Percentiles rank a stretch among this genome's conserved stretches.
These are phyloP conservation scores for Wickerhamiella dianesei DNA, from an alignment of 805 yeast species.

Conservation along the genomic window DNA sequence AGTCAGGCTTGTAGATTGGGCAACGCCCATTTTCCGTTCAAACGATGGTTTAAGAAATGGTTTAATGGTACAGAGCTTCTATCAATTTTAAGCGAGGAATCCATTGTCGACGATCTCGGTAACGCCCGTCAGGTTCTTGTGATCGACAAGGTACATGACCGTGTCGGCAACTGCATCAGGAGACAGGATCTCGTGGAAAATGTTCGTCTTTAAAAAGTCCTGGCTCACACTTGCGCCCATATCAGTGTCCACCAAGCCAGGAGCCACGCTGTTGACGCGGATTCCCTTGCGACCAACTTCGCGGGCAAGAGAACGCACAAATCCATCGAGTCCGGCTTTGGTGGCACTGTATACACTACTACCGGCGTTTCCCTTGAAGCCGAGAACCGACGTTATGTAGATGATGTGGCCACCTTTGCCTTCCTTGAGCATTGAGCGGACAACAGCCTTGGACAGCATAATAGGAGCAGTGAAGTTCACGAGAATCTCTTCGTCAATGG, in stretches of 20 bases:
- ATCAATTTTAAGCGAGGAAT: conserved; percentile 1
- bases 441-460: conserved; percentile 38
- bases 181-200: conserved; percentile 11
- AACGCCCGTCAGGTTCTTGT: conserved; percentile 14
- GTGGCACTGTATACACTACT: conserved; percentile 54
- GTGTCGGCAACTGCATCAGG: conserved; percentile 15
- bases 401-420: conserved; percentile 32
- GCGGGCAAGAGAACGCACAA: conserved; percentile 43
- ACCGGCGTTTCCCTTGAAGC: conserved; percentile 32
- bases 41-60: neutral
- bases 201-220: conserved; percentile 4
- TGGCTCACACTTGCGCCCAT: conserved; percentile 29
- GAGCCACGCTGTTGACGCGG: conserved; percentile 51
- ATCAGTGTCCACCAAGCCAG: conserved; percentile 56
- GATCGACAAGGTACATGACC: conserved; percentile 11
- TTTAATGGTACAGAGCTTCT: neutral
- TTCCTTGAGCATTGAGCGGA: conserved; percentile 36
- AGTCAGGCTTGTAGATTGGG: no score
- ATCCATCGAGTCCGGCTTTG: conserved; percentile 56
- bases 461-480: conserved; percentile 53
- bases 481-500: conserved; percentile 35
- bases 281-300: conserved; percentile 44
- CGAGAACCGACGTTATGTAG: conserved; percentile 55
- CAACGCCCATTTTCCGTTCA: neutral
- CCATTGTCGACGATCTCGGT: conserved; percentile 15